Conservation (phyloP, 2,329 filamentous ascomycete species). For the Fonsecaea pugnacius region DNA sequence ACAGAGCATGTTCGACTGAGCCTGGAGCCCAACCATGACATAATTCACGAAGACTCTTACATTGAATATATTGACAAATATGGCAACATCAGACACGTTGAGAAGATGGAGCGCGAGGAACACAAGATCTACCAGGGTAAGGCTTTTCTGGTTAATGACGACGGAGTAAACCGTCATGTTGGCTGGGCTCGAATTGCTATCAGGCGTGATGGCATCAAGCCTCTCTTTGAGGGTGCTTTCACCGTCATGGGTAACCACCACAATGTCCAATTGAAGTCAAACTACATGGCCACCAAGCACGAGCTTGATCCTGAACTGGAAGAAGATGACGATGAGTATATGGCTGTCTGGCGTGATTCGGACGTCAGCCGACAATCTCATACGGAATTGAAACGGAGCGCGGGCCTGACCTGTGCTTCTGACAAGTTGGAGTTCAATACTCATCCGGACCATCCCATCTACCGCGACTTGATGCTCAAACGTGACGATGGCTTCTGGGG, state of each 20-base stretch:
- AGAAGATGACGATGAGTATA: conserved; percentile 67
- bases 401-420: conserved; percentile 66
- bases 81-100: conserved; percentile 68
- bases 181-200: conserved; percentile 88
- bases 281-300: conserved; percentile 74
- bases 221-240: conserved; percentile 90
- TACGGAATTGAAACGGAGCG: conserved; percentile 68
- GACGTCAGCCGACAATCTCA: conserved; percentile 67
- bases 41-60: conserved; percentile 75
- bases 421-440: conserved; percentile 80
- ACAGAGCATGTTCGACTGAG: conserved; percentile 74
- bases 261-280: conserved; percentile 76
- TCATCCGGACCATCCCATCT: conserved; percentile 71
- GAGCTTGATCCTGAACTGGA: conserved; percentile 69
- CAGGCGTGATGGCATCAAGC: conserved; percentile 72
- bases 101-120: conserved; percentile 70
- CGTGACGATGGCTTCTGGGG: conserved; percentile 61
- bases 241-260: conserved; percentile 80
- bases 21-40: conserved; percentile 88
- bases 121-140: conserved; percentile 85
- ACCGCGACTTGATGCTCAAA: conserved; percentile 48
- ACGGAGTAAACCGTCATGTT: conserved; percentile 73
- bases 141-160: conserved; percentile 69
- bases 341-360: conserved; percentile 91
- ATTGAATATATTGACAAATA: conserved; percentile 74